A percentile compares a stretch with the other conserved stretches of the same genome.
Evolutionary conservation across 163 green algal genomes (phyloP).

Genomic region (Smithsoniella earleae): DNA sequence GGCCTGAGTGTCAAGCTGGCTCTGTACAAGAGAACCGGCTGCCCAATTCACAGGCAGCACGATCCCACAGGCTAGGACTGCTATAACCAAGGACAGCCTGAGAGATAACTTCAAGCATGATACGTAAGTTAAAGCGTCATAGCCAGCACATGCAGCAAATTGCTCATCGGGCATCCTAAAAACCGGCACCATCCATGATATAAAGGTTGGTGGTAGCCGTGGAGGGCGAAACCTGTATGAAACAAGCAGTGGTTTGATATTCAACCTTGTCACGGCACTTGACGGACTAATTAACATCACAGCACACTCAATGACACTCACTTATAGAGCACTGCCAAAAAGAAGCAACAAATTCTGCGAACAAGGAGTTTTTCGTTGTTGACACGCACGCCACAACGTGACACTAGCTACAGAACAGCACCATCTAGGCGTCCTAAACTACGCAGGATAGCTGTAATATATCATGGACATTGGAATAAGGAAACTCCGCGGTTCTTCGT

Average conservation of each 20-base stretch:
- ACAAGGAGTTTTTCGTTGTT: background rate
- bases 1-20: background rate
- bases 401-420: too few species aligned
- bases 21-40: background rate
- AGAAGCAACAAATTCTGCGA: background rate
- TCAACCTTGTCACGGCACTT: too few species aligned
- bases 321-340: background rate
- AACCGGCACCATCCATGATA: slow-evolving; percentile 24
- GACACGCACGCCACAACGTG: too few species aligned
- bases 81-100: background rate
- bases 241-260: background rate
- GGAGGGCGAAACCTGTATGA: slow-evolving; percentile 20
- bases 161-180: slow-evolving; percentile 19
- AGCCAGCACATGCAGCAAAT: slow-evolving; percentile 17
- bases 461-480: too few species aligned
- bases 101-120: background rate
- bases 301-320: background rate
- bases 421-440: too few species aligned
- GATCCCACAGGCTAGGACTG: background rate
- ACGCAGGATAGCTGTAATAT: too few species aligned
- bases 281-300: background rate
- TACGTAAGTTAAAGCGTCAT: slow-evolving; percentile 1
- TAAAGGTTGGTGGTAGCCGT: background rate
- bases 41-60: slow-evolving; percentile 11
- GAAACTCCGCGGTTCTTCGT: too few species aligned